Base-by-base conservation (phyloP, 2,329 filamentous ascomycete species). In the Cordyceps pruinosa region DNA sequence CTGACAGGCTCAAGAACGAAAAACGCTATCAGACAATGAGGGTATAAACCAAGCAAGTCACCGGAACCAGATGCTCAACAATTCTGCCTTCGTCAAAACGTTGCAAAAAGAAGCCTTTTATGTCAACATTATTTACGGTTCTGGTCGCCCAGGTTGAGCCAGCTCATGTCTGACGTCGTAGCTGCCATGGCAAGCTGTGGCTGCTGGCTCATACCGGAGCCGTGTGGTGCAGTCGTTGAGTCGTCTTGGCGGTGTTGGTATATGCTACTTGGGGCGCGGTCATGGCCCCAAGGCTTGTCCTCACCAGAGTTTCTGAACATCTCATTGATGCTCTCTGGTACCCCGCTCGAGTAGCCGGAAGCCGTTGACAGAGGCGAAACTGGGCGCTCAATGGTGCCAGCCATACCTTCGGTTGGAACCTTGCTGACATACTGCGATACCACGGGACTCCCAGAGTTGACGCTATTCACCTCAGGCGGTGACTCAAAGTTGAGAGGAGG, bases 121-220 rank as follows among this genome's bases (percentile, higher is more conserved):
- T 47, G 37, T 30, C 41, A 52, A 42, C 48, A 51, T 52, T 59
- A 69, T 52, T 63, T 59, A 59, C 65, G 67, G 42, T 65, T 61
- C 37, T 69, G 66, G 37, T 80, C 80, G 47, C 84, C 85, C 19
- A 91, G 76, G 66, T 91, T 90, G 61, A 92, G 72, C 88, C 88
- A 92, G 71, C 86, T 89, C 86, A 91, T 89, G 69, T 91, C 88
- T 51, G 78, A 79, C 13, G 79, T 77, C 7, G 74, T 75, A 26
- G 76, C 69, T 48, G 80, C 75, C 70, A 73, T 77, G 23, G 73
- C 70, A 30, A 82, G 72, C 63, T 80, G 79, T 19, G 78, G 77
- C 62, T 80, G 77, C 52, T 69, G 71, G 66, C 74, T 79, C 58
- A 77, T 67, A 44, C 70, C 71, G 7, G 67, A 65, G 39, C 68